phyloP scores from a whole-genome alignment of 495 filamentous ascomycete genomes.

The Xylaria bambusicola region DNA sequence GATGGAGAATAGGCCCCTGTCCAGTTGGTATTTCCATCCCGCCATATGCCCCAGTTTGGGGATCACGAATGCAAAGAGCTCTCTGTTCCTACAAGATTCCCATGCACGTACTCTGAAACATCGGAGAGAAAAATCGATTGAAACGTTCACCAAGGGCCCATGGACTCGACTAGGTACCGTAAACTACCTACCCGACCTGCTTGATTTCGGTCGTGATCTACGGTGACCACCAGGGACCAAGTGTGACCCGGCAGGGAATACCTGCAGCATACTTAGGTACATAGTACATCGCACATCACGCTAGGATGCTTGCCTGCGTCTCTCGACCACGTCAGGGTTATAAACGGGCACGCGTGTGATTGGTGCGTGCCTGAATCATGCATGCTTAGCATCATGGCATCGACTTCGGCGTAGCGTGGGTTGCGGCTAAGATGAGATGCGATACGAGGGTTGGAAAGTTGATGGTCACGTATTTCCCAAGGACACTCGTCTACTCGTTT shows the following conservation, averaged over 20 bases:
- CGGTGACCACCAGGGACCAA: neutral
- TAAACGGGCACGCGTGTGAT: slow-evolving; percentile 11
- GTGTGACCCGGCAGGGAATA: neutral
- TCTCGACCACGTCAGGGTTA: neutral
- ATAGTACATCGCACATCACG: neutral
- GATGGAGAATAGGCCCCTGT: neutral
- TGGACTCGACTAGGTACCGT: neutral
- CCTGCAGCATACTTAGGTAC: neutral
- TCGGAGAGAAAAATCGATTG: neutral
- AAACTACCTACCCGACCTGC: too few species aligned
- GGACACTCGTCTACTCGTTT: too few species aligned
- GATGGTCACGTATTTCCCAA: neutral
- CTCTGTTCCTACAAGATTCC: neutral
- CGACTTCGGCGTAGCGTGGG: neutral
- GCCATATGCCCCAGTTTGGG: neutral
- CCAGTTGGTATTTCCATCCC: neutral
- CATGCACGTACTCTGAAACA: slow-evolving; percentile 4
- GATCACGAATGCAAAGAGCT: neutral
- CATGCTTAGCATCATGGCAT: slow-evolving; percentile 3
- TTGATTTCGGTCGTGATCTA: neutral
- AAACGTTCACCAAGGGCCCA: neutral
- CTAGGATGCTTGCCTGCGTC: neutral
- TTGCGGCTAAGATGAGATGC: neutral
- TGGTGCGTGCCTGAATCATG: slow-evolving; percentile 22
- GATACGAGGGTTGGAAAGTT: neutral